Percentiles rank a stretch among this genome's conserved stretches.
Conservation (phyloP, 306 rosid species). For the Hippophae gyantsensis region DNA sequence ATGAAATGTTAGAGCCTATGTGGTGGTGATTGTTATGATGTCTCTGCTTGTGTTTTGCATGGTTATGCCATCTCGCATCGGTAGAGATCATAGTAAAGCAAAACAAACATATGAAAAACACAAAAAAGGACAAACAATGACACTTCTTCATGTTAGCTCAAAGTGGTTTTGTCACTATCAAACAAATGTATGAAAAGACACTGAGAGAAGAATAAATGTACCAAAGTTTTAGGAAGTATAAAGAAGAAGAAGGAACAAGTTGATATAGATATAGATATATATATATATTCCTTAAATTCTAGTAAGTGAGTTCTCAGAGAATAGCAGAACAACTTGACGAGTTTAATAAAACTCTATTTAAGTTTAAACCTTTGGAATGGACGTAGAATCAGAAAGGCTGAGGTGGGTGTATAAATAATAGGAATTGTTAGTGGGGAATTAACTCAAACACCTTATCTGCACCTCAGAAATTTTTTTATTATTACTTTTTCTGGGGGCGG, state of each 20-base stretch:
- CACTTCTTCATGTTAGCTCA: conserved; percentile 27
- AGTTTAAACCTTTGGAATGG: conserved; percentile 29
- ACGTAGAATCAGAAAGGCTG: conserved; percentile 33
- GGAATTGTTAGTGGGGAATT: conserved; percentile 36
- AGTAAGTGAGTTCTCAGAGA: neutral
- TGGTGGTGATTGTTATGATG: conserved; percentile 25
- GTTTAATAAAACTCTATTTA: conserved; percentile 17
- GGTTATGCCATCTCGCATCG: conserved; percentile 56
- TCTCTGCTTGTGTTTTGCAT: conserved; percentile 33
- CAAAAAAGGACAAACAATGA: conserved; percentile 13
- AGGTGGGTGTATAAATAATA: conserved; percentile 28
- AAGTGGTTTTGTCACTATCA: conserved; percentile 20
- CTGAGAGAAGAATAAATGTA: conserved; percentile 5
- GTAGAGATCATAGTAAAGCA: conserved; percentile 26
- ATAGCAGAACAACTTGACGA: conserved; percentile 9
- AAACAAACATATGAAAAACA: conserved; percentile 26
- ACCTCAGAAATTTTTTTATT: conserved; percentile 9
- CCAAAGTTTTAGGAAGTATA: conserved; percentile 26
- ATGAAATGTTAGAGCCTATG: conserved; percentile 35
- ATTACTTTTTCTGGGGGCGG: conserved; percentile 46
- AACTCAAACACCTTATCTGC: conserved; percentile 29
- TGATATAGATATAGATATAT: no score
- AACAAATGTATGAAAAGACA: conserved; percentile 6
- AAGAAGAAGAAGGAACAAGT: neutral
- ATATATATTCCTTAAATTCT: neutral